Evolutionary conservation across 805 yeast genomes (phyloP), one percentile per base, ranked within the genome.

Genomic region (Ogataea methylovora): DNA sequence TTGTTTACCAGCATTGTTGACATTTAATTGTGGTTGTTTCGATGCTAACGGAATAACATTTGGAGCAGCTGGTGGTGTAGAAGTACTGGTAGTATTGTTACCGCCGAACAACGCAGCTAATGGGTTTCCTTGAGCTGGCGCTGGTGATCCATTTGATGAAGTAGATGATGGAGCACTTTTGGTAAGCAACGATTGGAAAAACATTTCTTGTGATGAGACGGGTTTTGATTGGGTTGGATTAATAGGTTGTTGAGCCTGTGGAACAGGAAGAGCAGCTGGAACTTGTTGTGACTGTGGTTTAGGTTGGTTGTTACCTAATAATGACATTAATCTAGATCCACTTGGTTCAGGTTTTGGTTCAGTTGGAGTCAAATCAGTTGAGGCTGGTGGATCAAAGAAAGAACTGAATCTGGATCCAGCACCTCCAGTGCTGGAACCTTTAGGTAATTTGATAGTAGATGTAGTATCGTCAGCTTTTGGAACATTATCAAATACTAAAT

Each of bases 291-390:
- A 24, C 4, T 31, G 30, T 14, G 14, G 14, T 16, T 21, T 29
- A 22, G 33, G 23, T 20, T 23, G 11, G 20, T 9, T 29, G 13
- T 28, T 29, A 8, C 37, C 35, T 13, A 48, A 32, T 20, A 44
- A 19, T 5, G 43, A 40, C 38, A 47, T 39, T 10, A 51, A 32
- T 31, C 48, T 43, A 4, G 56, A 50, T 2, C 41, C 33, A 33
- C 30, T 24, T 22, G 39, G 13, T 12, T 9, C 7, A 4, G 9
- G 5, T n/a, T 5, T 10, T 16, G 14, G 32, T 7, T 22, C 12
- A 7, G 10, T 25, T 21, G 24, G 8, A 3, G 30, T 8, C 6
- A 7, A 8, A 17, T 8, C 7, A 7, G 40, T 20, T n/a, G 39
- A 17, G 20, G 25, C 18, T 6, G 35, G 29, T 17, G 33, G 32